phyloP scores from a whole-genome alignment of 2,329 filamentous ascomycete species.

The Aspergillus brunneoviolaceus region DNA sequence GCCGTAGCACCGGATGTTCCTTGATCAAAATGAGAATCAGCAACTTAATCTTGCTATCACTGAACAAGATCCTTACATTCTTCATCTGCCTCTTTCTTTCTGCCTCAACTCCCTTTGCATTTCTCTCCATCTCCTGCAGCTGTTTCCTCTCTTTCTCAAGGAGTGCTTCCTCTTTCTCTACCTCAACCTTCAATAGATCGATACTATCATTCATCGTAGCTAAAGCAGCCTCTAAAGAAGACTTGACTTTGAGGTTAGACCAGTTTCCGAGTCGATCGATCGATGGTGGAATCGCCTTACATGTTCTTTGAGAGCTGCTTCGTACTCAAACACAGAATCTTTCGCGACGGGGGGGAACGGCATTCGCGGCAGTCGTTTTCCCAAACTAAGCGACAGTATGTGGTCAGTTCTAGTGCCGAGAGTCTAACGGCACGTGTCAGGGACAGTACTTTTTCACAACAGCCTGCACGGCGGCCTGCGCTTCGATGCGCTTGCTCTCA shows the following conservation, averaged over 20 bases:
- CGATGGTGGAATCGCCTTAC: constrained; percentile 25
- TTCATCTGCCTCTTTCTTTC: constrained; percentile 43
- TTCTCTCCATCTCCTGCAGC: constrained; percentile 44
- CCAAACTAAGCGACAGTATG: constrained; percentile 29
- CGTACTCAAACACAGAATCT: constrained; percentile 45
- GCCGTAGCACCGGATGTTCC: constrained; percentile 43
- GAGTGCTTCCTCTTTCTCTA: constrained; percentile 43
- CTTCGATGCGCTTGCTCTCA: constrained; percentile 44
- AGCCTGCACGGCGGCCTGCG: constrained; percentile 41
- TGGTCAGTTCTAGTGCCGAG: not conserved
- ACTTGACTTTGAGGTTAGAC: constrained; percentile 27
- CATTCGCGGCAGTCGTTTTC: constrained; percentile 46
- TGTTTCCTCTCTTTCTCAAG: constrained; percentile 42
- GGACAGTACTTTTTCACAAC: constrained; percentile 44
- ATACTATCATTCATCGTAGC: constrained; percentile 41
- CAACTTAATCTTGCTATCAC: not conserved
- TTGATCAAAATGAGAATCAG: constrained; percentile 23
- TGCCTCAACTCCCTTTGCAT: constrained; percentile 40
- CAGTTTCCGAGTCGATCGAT: no score
- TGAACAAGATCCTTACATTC: constrained; percentile 32
- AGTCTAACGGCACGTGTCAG: not conserved
- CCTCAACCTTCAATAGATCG: constrained; percentile 42
- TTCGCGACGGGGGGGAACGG: constrained; percentile 46
- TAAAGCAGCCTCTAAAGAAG: constrained; percentile 39
- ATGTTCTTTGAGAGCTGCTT: constrained; percentile 44